Conservation (phyloP, 2,329 filamentous ascomycete species). For the Harringtonia lauricola region DNA sequence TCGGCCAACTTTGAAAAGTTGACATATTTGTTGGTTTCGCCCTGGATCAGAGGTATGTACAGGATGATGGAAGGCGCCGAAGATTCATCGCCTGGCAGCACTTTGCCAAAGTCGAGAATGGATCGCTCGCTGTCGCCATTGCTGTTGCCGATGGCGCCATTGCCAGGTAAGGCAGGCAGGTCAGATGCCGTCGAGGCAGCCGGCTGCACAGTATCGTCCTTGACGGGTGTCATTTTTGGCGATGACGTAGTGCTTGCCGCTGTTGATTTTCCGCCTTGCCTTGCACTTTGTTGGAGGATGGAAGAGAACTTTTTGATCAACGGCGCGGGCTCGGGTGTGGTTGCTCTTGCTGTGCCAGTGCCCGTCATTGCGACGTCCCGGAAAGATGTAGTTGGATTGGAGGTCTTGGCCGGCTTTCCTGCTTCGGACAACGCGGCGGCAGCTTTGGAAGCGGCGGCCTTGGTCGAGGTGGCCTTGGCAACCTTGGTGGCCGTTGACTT, state of each 20-base stretch:
- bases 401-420: constrained; percentile 3
- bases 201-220: constrained; percentile 26
- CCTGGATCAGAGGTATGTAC: constrained; percentile 61
- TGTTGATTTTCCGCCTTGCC: constrained; percentile 28
- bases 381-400: constrained; percentile 14
- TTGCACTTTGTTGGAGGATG: constrained; percentile 25
- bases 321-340: constrained; percentile 7
- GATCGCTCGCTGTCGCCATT: constrained; percentile 31
- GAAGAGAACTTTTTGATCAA: constrained; percentile 33
- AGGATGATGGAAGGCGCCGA: constrained; percentile 70
- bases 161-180: constrained; percentile 19
- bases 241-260: constrained; percentile 26
- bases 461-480: constrained; percentile 9
- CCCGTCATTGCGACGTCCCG: constrained; percentile 14
- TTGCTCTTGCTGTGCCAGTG: constrained; percentile 5
- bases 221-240: constrained; percentile 37
- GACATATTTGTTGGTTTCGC: constrained; percentile 79
- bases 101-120: constrained; percentile 51
- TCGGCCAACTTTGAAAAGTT: constrained; percentile 93
- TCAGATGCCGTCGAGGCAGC: constrained; percentile 15
- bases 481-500: constrained; percentile 11
- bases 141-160: constrained; percentile 10
- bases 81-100: constrained; percentile 45
- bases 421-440: not conserved
- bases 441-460: not conserved